phyloP scores from a whole-genome alignment of 202 grass and related monocot species.

The Miscanthus sacchariflorus region DNA sequence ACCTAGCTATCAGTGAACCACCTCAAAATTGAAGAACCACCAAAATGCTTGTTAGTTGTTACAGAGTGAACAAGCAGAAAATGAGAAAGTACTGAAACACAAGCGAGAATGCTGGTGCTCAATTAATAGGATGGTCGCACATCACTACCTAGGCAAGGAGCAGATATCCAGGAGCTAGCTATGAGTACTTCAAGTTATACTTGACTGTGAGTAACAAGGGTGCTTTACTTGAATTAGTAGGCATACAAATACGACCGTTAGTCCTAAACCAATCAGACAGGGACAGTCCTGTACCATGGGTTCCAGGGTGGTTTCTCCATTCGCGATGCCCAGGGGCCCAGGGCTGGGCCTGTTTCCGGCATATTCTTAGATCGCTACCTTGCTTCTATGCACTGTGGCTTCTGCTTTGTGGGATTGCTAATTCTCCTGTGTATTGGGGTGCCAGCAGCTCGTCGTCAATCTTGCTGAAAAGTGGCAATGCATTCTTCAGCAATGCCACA shows the following conservation, averaged over 20 bases:
- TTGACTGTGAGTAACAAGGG: background rate
- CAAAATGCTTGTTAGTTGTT: background rate
- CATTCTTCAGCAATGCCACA: conserved; percentile 56
- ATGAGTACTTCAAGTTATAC: background rate
- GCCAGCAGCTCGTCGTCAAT: conserved; percentile 44
- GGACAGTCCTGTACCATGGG: background rate
- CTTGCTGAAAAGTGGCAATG: conserved; percentile 55
- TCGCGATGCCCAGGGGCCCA: background rate
- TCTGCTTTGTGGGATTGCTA: background rate
- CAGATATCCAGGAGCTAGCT: background rate
- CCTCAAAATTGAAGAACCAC: background rate
- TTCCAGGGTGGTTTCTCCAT: background rate
- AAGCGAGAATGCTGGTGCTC: background rate
- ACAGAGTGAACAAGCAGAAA: background rate
- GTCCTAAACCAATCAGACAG: background rate
- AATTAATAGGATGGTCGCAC: background rate
- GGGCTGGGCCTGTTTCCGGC: background rate
- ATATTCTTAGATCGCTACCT: background rate
- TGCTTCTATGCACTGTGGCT: background rate
- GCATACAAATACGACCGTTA: background rate
- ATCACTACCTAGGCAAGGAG: background rate
- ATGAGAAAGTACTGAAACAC: conserved; percentile 1
- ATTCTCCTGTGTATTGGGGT: conserved; percentile 16
- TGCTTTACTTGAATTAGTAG: background rate
- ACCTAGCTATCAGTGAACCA: background rate